These are phyloP conservation scores for Hyaloscypha hepaticicola DNA, from an alignment of 495 filamentous ascomycete species.

Conservation along the genomic window DNA sequence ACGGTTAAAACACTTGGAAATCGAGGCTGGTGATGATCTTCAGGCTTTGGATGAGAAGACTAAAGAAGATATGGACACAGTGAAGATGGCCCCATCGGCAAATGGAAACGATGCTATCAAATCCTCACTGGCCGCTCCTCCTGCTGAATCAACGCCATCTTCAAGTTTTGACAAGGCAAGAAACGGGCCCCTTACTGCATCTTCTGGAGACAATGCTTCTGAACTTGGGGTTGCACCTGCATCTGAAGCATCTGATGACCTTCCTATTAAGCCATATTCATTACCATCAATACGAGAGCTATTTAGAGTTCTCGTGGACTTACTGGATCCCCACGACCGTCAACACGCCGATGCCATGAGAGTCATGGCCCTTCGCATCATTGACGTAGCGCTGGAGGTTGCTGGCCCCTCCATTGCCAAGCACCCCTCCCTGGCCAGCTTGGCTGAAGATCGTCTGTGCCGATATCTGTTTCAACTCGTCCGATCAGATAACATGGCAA, in stretches of 20 bases:
- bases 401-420: slow-evolving; percentile 93
- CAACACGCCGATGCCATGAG: slow-evolving; percentile 93
- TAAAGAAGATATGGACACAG: slow-evolving; percentile 64
- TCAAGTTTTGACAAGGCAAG: slow-evolving; percentile 28
- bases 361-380: slow-evolving; percentile 95
- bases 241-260: slow-evolving; percentile 43
- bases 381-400: slow-evolving; percentile 95
- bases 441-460: slow-evolving; percentile 93
- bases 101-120: slow-evolving; percentile 58
- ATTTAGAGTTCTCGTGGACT: slow-evolving; percentile 90
- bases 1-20: slow-evolving; percentile 81
- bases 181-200: slow-evolving; percentile 17
- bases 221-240: slow-evolving; percentile 27
- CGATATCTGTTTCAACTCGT: slow-evolving; percentile 96
- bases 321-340: slow-evolving; percentile 88
- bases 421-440: slow-evolving; percentile 81
- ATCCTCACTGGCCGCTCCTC: slow-evolving; percentile 41
- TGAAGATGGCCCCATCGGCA: slow-evolving; percentile 89
- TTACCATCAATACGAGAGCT: slow-evolving; percentile 91
- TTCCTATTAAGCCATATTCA: slow-evolving; percentile 81
- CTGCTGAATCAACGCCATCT: slow-evolving; percentile 37
- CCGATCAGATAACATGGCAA: slow-evolving; percentile 90
- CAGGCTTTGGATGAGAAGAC: slow-evolving; percentile 59
- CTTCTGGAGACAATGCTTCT: slow-evolving; percentile 24
- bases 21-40: slow-evolving; percentile 60